Conservation (phyloP, 2,329 filamentous ascomycete species). For the Cladosporium velox region DNA sequence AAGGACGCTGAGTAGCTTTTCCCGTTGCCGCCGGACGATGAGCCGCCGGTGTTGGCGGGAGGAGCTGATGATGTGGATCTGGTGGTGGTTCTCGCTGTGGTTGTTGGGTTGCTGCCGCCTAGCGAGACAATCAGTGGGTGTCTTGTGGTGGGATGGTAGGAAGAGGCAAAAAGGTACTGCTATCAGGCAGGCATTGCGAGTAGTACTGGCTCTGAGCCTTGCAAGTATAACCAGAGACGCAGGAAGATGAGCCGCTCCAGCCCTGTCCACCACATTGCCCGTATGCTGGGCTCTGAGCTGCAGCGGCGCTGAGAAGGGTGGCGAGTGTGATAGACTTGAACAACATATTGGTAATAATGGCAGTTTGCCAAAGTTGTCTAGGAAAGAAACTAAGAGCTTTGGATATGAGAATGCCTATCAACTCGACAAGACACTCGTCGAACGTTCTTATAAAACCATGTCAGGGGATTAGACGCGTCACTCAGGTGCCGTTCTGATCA, state of each 20-base stretch:
- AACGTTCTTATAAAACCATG: neutral
- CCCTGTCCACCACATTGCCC: constrained; percentile 30
- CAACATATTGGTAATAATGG: neutral
- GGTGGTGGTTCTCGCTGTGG: constrained; percentile 14
- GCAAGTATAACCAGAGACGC: constrained; percentile 29
- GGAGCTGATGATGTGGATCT: constrained; percentile 22
- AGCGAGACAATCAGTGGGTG: neutral
- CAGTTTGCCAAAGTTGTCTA: neutral
- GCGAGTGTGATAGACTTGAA: constrained; percentile 2
- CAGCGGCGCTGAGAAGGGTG: neutral
- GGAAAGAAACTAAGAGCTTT: neutral
- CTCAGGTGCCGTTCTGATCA: neutral
- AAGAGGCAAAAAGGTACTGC: neutral
- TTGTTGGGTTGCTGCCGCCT: constrained; percentile 11
- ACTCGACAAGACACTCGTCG: neutral
- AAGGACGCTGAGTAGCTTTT: constrained; percentile 35
- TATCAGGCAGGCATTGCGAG: constrained; percentile 29
- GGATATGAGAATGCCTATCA: neutral
- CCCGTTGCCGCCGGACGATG: constrained; percentile 8
- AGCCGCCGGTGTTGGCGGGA: constrained; percentile 9
- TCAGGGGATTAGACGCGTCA: neutral
- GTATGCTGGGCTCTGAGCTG: constrained; percentile 21
- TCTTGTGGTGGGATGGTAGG: neutral
- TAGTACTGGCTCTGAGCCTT: constrained; percentile 27
- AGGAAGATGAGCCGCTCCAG: constrained; percentile 27